Evolutionary conservation across 2,329 filamentous ascomycete species (phyloP).

Genomic region (Aspergillus ochraceus): DNA sequence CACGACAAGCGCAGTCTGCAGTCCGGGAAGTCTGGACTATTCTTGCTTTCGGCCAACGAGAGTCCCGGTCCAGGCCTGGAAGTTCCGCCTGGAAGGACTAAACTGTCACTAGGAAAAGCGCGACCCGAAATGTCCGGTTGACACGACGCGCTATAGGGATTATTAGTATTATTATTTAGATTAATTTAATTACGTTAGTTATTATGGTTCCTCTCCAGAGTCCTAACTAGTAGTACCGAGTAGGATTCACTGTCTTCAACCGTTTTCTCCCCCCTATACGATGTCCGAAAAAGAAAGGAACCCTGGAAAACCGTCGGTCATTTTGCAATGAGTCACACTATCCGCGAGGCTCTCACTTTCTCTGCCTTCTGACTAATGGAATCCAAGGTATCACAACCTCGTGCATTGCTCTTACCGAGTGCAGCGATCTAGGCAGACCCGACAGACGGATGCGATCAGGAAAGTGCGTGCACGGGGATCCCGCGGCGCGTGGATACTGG

Average conservation of each 20-base stretch:
- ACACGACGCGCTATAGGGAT: conserved; percentile 18
- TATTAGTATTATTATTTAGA: neutral
- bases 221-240: too few species aligned
- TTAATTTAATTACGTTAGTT: too few species aligned
- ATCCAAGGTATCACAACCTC: neutral
- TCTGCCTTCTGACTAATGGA: neutral
- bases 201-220: too few species aligned
- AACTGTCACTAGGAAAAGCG: conserved; percentile 6
- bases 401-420: neutral
- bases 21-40: conserved; percentile 1
- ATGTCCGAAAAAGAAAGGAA: neutral
- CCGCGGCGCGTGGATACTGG: neutral
- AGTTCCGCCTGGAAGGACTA: conserved; percentile 1
- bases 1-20: conserved; percentile 4
- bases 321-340: neutral
- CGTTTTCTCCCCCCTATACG: too few species aligned
- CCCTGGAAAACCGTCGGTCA: neutral
- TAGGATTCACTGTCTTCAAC: too few species aligned
- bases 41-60: conserved; percentile 4
- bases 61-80: neutral
- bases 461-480: neutral
- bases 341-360: neutral
- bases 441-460: neutral
- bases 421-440: neutral
- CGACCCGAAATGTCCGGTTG: conserved; percentile 18